Evolutionary conservation across 1,284 basidiomycete genomes (phyloP).

Genomic region (Cryptococcus sp.): DNA sequence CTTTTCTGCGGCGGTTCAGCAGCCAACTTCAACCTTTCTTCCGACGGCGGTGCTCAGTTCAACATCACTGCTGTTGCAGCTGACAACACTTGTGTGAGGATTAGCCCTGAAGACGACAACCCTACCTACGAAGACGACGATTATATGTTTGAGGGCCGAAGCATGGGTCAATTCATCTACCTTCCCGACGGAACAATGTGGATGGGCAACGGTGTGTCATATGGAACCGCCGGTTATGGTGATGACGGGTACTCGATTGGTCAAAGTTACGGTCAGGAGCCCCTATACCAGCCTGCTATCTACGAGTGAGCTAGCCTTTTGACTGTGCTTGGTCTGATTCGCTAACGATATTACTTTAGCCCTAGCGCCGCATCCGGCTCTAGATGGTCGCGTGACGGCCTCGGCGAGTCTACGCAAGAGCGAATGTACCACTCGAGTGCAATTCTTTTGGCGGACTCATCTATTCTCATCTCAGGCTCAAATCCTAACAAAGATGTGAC

Average conservation of each 20-base stretch:
- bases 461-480: conserved; percentile 77
- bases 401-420: conserved; percentile 67
- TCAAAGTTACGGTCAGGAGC: conserved; percentile 48
- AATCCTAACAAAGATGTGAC: conserved; percentile 76
- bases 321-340: no score
- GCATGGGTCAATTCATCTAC: conserved; percentile 72
- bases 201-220: conserved; percentile 64
- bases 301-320: conserved; percentile 60
- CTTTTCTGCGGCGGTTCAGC: conserved; percentile 82
- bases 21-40: conserved; percentile 53
- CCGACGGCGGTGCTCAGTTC: conserved; percentile 47
- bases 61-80: conserved; percentile 50
- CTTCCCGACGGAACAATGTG: conserved; percentile 52
- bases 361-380: conserved; percentile 63
- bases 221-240: conserved; percentile 62
- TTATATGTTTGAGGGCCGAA: conserved; percentile 67
- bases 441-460: conserved; percentile 80
- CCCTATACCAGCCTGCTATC: conserved; percentile 49
- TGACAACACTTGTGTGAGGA: conserved; percentile 56
- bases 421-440: conserved; percentile 87
- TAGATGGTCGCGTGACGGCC: conserved; percentile 68
- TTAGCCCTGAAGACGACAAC: conserved; percentile 73
- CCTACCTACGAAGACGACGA: conserved; percentile 67
- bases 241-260: conserved; percentile 48
- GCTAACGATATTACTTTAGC: conserved; percentile 12